phyloP scores from a whole-genome alignment of 2,329 filamentous ascomycete genomes.

The Penicillium capsulatum region DNA sequence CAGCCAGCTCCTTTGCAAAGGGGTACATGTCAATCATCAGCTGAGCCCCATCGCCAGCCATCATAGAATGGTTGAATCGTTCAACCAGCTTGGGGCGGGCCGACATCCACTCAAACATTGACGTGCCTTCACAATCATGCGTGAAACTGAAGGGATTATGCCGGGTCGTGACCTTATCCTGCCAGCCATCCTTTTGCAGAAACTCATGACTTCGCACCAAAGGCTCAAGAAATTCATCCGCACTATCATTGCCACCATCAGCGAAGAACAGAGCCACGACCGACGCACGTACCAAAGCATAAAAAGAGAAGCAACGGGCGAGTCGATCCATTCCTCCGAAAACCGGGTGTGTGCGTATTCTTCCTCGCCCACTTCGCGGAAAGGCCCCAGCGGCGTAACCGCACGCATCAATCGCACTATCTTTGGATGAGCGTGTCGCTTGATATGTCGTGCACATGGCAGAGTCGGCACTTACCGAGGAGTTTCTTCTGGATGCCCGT shows the following conservation, averaged over 20 bases:
- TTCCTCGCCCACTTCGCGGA: conserved; percentile 16
- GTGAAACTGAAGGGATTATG: conserved; percentile 18
- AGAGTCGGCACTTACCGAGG: no score
- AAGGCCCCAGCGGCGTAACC: conserved; percentile 16
- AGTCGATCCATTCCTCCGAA: conserved; percentile 11
- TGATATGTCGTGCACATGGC: no score
- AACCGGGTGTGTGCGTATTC: conserved; percentile 20
- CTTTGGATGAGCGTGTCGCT: no score
- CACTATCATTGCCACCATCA: neutral
- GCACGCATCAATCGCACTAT: conserved; percentile 21
- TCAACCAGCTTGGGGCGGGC: no score
- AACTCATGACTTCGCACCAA: conserved; percentile 17
- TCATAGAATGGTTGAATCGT: no score
- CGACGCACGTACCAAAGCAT: no score
- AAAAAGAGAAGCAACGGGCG: no score
- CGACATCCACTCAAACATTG: conserved; percentile 12
- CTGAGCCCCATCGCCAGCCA: no score
- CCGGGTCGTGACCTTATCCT: conserved; percentile 11
- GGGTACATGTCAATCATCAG: no score
- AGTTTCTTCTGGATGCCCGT: conserved; percentile 10
- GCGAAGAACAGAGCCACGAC: no score
- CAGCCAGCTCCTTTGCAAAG: no score
- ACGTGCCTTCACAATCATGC: conserved; percentile 16
- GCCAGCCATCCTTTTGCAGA: conserved; percentile 14
- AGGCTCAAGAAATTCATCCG: conserved; percentile 2